Evolutionary conservation across 1,284 basidiomycete species (phyloP).

Genomic region (Calocybe gambosa): DNA sequence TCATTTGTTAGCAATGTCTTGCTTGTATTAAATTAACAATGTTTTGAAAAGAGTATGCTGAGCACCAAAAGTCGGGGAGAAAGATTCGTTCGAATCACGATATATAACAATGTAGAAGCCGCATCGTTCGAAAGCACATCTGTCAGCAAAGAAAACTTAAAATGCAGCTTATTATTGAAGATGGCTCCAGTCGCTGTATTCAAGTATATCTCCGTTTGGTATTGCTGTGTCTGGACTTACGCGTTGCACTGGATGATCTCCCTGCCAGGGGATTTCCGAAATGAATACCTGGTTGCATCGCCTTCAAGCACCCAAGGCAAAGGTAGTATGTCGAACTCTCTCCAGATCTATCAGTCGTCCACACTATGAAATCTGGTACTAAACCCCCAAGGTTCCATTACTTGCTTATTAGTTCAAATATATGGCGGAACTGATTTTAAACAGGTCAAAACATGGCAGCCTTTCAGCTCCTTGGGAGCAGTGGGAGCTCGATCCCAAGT

Average conservation of each 20-base stretch:
- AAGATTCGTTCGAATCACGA: too few species aligned
- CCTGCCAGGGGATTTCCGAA: neutral
- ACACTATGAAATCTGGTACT: neutral
- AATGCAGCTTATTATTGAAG: too few species aligned
- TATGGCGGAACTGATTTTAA: neutral
- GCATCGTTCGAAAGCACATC: too few species aligned
- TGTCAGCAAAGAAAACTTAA: too few species aligned
- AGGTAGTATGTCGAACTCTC: neutral
- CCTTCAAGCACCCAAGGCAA: neutral
- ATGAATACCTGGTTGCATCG: neutral
- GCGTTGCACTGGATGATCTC: neutral
- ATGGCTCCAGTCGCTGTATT: too few species aligned
- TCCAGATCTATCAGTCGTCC: neutral
- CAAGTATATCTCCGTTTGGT: neutral
- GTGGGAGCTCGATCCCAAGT: slow-evolving; percentile 4
- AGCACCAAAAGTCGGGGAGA: too few species aligned
- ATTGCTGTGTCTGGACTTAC: neutral
- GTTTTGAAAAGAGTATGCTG: too few species aligned
- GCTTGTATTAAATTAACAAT: neutral
- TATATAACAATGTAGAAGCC: too few species aligned
- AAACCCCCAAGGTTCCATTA: neutral
- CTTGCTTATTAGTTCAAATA: neutral
- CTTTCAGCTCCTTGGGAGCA: slow-evolving; percentile 2
- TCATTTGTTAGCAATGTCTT: neutral
- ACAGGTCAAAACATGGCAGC: neutral